phyloP scores from a whole-genome alignment of 192 early-diverging fungal species.

The Neocallimastix lanati region DNA sequence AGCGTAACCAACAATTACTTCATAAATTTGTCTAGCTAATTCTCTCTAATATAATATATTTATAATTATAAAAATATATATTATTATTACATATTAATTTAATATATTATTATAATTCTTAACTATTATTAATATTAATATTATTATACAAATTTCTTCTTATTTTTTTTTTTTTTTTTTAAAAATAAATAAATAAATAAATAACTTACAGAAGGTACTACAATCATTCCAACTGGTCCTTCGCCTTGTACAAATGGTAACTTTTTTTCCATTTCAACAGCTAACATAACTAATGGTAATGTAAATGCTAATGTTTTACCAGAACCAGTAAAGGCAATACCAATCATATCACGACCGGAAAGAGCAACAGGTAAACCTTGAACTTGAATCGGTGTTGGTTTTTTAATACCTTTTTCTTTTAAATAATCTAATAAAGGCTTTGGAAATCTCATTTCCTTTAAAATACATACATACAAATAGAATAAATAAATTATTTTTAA shows the following conservation, averaged over 20 bases:
- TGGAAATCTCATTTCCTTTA: slow-evolving; percentile 72
- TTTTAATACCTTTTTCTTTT: slow-evolving; percentile 56
- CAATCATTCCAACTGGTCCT: slow-evolving; percentile 82
- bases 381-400: slow-evolving; percentile 90
- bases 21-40: slow-evolving; percentile 84
- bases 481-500: too few relatives aligned
- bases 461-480: too few relatives aligned
- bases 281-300: slow-evolving; percentile 75
- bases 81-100: too few relatives aligned
- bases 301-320: slow-evolving; percentile 93
- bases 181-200: too few relatives aligned
- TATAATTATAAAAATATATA: too few relatives aligned
- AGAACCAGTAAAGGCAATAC: slow-evolving; percentile 93
- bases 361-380: slow-evolving; percentile 87
- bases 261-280: slow-evolving; percentile 79
- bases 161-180: too few relatives aligned
- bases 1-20: slow-evolving; percentile 52
- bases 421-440: slow-evolving; percentile 58
- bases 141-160: too few relatives aligned
- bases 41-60: slow-evolving; percentile 42
- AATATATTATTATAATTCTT: too few relatives aligned
- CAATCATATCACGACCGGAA: slow-evolving; percentile 90
- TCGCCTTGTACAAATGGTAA: slow-evolving; percentile 67
- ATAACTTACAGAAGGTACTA: slow-evolving; percentile 72
- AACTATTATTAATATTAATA: too few relatives aligned